Conservation (phyloP, 1,284 basidiomycete genomes). For the Malassezia arunalokei region DNA sequence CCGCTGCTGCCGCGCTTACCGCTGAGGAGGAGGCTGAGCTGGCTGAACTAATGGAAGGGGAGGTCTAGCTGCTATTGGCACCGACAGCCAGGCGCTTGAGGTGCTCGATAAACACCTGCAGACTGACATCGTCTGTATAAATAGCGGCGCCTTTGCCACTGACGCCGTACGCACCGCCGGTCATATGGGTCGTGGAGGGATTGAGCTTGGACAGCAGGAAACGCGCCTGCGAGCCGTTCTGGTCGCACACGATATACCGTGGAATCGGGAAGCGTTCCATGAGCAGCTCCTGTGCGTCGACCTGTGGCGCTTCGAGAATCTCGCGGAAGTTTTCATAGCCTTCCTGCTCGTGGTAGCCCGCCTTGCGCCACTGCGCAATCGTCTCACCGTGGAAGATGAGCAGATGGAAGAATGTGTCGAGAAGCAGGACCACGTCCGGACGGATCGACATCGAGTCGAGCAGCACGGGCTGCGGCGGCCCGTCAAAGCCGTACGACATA, state of each 20-base stretch:
- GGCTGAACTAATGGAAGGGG: constrained; percentile 22
- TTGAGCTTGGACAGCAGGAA: constrained; percentile 94
- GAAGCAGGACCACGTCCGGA: constrained; percentile 87
- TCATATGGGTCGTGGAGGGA: constrained; percentile 95
- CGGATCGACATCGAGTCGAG: constrained; percentile 96
- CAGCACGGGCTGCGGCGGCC: constrained; percentile 75
- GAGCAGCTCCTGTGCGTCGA: constrained; percentile 64
- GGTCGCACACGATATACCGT: constrained; percentile 93
- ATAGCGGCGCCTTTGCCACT: constrained; percentile 65
- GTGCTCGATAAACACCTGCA: constrained; percentile 49
- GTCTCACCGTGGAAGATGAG: constrained; percentile 99
- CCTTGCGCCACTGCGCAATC: constrained; percentile 93
- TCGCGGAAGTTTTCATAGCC: constrained; percentile 98
- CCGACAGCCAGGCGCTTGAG: constrained; percentile 46
- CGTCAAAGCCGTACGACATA: constrained; percentile 95
- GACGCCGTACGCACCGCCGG: constrained; percentile 53
- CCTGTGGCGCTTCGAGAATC: constrained; percentile 67
- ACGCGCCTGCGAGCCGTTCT: constrained; percentile 90
- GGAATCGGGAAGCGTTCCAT: constrained; percentile 92
- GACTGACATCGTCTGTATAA: constrained; percentile 85
- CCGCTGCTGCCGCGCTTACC: constrained; percentile 16
- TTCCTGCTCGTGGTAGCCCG: constrained; percentile 98
- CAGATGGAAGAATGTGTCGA: constrained; percentile 99
- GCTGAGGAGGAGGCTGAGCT: constrained; percentile 35
- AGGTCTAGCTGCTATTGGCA: constrained; percentile 19